Conservation (phyloP, 2,329 filamentous ascomycete species). For the Curvularia lunata region DNA sequence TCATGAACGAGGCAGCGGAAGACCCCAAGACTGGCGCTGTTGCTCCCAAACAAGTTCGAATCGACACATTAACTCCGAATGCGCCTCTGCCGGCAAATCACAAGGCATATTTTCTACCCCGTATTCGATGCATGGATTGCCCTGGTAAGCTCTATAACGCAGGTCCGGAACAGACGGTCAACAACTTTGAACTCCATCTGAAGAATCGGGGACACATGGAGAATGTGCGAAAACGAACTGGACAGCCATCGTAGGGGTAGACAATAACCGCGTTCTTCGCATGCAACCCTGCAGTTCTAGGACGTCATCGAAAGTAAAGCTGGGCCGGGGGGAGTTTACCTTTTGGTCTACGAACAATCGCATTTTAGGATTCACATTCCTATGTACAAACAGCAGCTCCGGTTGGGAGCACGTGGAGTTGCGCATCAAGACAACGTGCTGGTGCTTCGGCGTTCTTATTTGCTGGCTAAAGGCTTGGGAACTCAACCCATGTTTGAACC, state of each 20-base stretch:
- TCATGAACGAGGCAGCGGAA: conserved; percentile 66
- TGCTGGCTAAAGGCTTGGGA: conserved; percentile 27
- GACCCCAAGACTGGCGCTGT: conserved; percentile 63
- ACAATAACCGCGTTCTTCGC: not conserved
- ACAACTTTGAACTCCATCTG: conserved; percentile 92
- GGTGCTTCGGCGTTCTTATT: conserved; percentile 38
- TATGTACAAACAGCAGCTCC: conserved; percentile 30
- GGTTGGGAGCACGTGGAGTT: conserved; percentile 22
- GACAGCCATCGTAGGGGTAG: conserved; percentile 19
- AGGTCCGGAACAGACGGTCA: conserved; percentile 80
- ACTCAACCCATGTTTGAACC: conserved; percentile 18
- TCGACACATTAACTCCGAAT: conserved; percentile 54
- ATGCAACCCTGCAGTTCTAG: conserved; percentile 1
- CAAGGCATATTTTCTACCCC: conserved; percentile 82
- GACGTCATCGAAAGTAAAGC: conserved; percentile 12
- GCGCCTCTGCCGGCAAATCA: conserved; percentile 66
- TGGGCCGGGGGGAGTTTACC: conserved; percentile 7
- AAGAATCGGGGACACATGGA: conserved; percentile 75
- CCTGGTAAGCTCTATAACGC: conserved; percentile 93
- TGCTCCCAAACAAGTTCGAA: conserved; percentile 59
- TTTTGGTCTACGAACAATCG: conserved; percentile 22
- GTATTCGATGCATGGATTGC: conserved; percentile 91
- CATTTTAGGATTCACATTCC: conserved; percentile 17
- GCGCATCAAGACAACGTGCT: conserved; percentile 28
- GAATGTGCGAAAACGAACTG: conserved; percentile 45